Evolutionary conservation across 306 rosid genomes (phyloP).

Genomic region (Trifolium repens): DNA sequence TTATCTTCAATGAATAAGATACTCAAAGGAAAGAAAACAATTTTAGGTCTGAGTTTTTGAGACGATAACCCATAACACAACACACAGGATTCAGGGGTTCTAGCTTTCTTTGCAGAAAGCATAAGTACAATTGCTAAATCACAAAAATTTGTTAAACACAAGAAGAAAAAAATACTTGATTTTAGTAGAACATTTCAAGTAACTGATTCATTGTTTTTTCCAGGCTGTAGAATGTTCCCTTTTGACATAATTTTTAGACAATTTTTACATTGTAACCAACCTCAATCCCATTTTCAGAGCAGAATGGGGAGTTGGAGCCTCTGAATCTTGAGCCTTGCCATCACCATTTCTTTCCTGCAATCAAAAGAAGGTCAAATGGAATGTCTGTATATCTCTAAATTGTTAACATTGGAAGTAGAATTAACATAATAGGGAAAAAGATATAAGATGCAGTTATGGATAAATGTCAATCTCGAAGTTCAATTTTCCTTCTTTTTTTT

Average conservation of each 20-base stretch:
- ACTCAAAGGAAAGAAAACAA: neutral
- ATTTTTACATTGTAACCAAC: conserved; percentile 51
- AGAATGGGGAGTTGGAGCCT: conserved; percentile 82
- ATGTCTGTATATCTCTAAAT: conserved; percentile 23
- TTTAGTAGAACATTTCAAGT: conserved; percentile 40
- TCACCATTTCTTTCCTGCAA: conserved; percentile 90
- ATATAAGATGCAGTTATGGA: conserved; percentile 1
- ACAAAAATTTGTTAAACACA: conserved; percentile 24
- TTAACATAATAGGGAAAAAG: neutral
- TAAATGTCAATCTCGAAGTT: conserved; percentile 32
- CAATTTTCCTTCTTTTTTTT: conserved; percentile 1
- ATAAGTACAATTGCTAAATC: conserved; percentile 31
- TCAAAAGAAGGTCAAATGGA: conserved; percentile 39
- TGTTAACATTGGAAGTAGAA: conserved; percentile 30
- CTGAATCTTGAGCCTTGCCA: conserved; percentile 73
- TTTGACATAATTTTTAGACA: conserved; percentile 22
- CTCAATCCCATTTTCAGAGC: conserved; percentile 81
- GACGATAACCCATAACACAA: conserved; percentile 20
- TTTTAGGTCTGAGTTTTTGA: neutral
- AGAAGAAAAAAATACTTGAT: conserved; percentile 21
- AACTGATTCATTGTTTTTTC: conserved; percentile 32
- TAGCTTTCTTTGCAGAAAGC: conserved; percentile 28
- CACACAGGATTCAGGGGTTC: neutral
- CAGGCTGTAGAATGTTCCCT: conserved; percentile 18
- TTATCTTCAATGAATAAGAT: conserved; percentile 20